A percentile compares a stretch with the other conserved stretches of the same genome.
These are phyloP conservation scores for Eimeria tenella DNA, from an alignment of 169 alveolate species.

Conservation along the genomic window DNA sequence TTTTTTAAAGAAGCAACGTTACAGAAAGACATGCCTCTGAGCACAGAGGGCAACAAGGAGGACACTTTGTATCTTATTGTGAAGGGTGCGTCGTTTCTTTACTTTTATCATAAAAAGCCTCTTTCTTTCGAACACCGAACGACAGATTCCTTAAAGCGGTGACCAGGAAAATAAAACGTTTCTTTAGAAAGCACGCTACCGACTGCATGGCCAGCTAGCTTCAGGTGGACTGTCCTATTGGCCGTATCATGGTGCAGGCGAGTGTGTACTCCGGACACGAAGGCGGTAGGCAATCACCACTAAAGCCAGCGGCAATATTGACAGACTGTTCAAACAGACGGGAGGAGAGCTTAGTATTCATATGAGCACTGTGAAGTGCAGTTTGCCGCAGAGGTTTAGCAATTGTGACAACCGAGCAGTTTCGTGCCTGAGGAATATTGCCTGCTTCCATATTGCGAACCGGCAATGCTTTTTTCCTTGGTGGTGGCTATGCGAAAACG, in stretches of 20 bases:
- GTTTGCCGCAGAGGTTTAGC: too few species aligned
- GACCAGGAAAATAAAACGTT: too few species aligned
- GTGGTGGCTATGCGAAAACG: too few species aligned
- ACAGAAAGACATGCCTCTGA: slow-evolving; percentile 43
- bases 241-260: slow-evolving; percentile 1
- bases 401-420: too few species aligned
- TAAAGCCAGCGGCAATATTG: neutral
- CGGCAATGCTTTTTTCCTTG: too few species aligned
- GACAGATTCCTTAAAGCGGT: too few species aligned
- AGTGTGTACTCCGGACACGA: slow-evolving; percentile 43
- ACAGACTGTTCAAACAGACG: neutral
- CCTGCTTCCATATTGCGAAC: too few species aligned
- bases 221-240: too few species aligned
- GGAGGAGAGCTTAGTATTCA: too few species aligned
- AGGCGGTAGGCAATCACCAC: slow-evolving; percentile 27
- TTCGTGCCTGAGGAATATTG: too few species aligned
- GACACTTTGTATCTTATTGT: slow-evolving; percentile 65
- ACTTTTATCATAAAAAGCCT: neutral
- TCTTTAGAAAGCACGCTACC: neutral
- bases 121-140: too few species aligned
- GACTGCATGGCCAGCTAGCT: neutral
- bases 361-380: too few species aligned
- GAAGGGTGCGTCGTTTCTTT: slow-evolving; percentile 24
- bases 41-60: slow-evolving; percentile 55
- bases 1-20: slow-evolving; percentile 48